These are phyloP conservation scores for Myxozyma udenii DNA, from an alignment of 805 yeast genomes.

Conservation along the genomic window DNA sequence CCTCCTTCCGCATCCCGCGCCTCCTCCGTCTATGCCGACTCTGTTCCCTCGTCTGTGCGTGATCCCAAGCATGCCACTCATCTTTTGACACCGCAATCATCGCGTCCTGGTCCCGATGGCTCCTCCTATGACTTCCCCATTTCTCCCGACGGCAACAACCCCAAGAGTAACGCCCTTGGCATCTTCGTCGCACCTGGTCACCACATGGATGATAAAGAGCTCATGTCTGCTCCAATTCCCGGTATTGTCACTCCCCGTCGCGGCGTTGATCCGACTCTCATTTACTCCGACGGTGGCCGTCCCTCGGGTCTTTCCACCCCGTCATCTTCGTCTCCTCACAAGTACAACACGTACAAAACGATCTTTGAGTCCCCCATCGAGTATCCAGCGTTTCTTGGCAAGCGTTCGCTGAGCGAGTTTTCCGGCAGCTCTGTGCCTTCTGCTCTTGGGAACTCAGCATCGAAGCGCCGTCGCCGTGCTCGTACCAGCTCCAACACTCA, in stretches of 20 bases:
- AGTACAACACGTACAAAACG: slow-evolving; percentile 7
- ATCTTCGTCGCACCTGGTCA: slow-evolving; percentile 14
- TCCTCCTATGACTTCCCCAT: slow-evolving; percentile 7
- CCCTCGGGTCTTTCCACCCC: not conserved
- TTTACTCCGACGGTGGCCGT: slow-evolving; percentile 5
- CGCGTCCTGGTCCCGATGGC: slow-evolving; percentile 10
- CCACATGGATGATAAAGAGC: too few species aligned
- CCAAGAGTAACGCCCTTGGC: slow-evolving; percentile 26
- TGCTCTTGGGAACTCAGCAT: not conserved
- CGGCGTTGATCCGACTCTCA: slow-evolving; percentile 20
- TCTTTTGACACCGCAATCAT: slow-evolving; percentile 20
- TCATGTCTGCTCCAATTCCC: too few species aligned
- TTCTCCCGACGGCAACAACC: slow-evolving; percentile 3
- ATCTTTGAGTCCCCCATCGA: slow-evolving; percentile 24
- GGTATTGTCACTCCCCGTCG: slow-evolving; percentile 1
- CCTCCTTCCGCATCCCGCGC: slow-evolving; percentile 14
- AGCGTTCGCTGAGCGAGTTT: slow-evolving; percentile 21
- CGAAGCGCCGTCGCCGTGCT: slow-evolving; percentile 4
- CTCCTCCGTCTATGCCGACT: slow-evolving; percentile 1
- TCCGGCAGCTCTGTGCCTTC: not conserved
- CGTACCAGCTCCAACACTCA: not conserved
- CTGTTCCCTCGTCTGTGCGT: slow-evolving; percentile 5
- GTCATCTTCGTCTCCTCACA: not conserved
- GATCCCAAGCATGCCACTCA: slow-evolving; percentile 3
- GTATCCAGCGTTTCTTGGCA: slow-evolving; percentile 23